Base-by-base conservation (phyloP, 2,329 filamentous ascomycete genomes). In the Penicillium sp. region DNA sequence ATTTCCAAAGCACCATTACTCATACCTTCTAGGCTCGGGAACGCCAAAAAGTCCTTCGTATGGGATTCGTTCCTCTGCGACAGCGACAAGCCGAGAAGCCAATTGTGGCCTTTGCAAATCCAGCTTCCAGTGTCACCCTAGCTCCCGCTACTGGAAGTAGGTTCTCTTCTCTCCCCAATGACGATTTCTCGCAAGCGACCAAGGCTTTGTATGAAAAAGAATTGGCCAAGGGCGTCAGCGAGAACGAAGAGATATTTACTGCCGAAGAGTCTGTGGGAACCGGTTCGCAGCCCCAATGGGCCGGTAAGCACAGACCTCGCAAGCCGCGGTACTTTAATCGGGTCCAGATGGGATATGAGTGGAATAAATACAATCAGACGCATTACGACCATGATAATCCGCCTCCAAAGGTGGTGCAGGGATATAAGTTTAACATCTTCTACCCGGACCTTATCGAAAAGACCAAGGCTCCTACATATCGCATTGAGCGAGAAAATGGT, bases 331-430 rank as follows among this genome's bases (percentile, higher is more conserved):
- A 97, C 75, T 99, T 99, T 81, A 97, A 97, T 69, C 88, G 94
- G 33, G 92, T 97, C 40, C 92, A 96, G 73, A 97, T 97, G 90
- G 94, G 94, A 46, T 99, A 97, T 72, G 94, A 99, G 73, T 99
- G 94, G 94, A 99, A 99, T 80, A 99, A 99, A 75, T 99, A 99
- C 81, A 99, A 99, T 68, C 94, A 99, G 75, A 99, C 94, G 10
- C 94, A 99, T 75, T 99, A 99, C 76, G 94, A 97, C 71, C 91
- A 97, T 71, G 93, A 97, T 69, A 97, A 97, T 66, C 94, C 94
- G 2, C 94, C 94, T 1, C 94, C 94, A 21, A 97, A 96, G 75
- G 93, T 99, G 6, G 94, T 99, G 9, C 94, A 99, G 71, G 94
- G 94, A 50, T 99, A 99, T 80, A 97, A 96, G 72, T 99, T 99